A percentile compares a stretch with the other conserved stretches of the same genome.
Conservation (phyloP, 225 moss, liverwort and hornwort genomes). For the Neckera pumila region DNA sequence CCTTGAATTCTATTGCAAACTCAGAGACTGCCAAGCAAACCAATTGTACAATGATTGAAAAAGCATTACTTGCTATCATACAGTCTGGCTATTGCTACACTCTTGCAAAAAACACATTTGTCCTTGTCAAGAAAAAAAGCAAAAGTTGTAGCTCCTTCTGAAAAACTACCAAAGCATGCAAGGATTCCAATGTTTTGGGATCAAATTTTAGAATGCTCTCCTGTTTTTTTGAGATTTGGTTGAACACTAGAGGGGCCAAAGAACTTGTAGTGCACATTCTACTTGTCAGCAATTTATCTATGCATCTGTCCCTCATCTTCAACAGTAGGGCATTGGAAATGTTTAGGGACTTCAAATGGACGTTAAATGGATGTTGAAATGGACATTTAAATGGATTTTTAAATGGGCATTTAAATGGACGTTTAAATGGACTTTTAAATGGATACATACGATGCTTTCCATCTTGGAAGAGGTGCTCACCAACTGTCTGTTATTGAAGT, state of each 20-base stretch:
- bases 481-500: neutral
- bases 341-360: neutral
- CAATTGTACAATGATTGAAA: neutral
- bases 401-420: neutral
- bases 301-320: neutral
- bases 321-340: rapidly evolving
- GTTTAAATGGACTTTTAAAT: neutral
- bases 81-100: neutral
- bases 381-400: too few species aligned
- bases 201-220: too few species aligned
- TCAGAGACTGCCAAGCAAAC: neutral
- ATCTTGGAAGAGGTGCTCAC: neutral
- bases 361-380: neutral
- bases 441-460: too few species aligned
- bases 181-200: too few species aligned
- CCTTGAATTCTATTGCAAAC: neutral
- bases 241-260: too few species aligned
- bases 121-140: neutral
- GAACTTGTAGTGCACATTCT: neutral
- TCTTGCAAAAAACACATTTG: neutral
- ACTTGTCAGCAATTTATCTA: neutral
- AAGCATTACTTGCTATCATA: neutral
- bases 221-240: too few species aligned
- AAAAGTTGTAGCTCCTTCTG: neutral
- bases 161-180: neutral